phyloP scores from a whole-genome alignment of 305 asterid species.

The Fraxinus paxiana region DNA sequence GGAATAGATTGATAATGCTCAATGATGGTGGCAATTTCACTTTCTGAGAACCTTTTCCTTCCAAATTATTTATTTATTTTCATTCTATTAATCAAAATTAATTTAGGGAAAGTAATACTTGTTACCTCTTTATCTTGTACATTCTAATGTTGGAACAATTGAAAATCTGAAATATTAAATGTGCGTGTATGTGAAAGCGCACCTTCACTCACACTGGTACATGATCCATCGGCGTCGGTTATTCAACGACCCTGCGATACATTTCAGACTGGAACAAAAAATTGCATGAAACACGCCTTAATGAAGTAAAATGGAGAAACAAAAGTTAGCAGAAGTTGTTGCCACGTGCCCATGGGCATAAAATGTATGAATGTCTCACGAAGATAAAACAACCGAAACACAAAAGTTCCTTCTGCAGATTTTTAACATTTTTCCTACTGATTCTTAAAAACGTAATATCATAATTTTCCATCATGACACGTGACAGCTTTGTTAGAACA shows the following conservation, averaged over 20 bases:
- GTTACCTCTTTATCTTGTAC: background rate
- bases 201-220: background rate
- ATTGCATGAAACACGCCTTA: background rate
- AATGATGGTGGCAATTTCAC: background rate
- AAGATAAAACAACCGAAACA: background rate
- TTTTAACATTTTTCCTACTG: background rate
- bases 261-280: background rate
- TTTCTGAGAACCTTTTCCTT: constrained; percentile 1
- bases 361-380: background rate
- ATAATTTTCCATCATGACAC: background rate
- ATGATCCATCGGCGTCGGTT: background rate
- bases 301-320: background rate
- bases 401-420: background rate
- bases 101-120: background rate
- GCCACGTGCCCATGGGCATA: background rate
- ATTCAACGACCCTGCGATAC: background rate
- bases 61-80: background rate
- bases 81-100: background rate
- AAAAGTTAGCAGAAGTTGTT: background rate
- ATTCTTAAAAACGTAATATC: background rate
- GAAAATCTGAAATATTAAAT: background rate
- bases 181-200: background rate
- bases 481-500: background rate
- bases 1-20: background rate
- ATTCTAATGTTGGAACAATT: background rate